Evolutionary conservation across 805 yeast genomes (phyloP), one percentile per base, ranked within the genome.

Genomic region (Danielia oregonensis): DNA sequence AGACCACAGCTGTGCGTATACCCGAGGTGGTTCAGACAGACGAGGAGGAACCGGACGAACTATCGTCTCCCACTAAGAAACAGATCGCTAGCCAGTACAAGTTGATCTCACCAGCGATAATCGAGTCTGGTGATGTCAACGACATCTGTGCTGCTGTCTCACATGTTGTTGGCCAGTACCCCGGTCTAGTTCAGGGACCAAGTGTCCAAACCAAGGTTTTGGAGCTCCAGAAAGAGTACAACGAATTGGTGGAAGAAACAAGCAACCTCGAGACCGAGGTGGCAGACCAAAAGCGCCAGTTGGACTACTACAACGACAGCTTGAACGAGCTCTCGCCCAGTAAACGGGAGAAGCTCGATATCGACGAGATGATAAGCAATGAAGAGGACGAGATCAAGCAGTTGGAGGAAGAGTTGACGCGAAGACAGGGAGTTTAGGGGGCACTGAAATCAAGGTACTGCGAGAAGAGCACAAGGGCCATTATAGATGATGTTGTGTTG

Each of bases 341-440:
- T 16, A 31, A 36, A 18, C 22, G 22, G 9, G 22, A 19, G 9
- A 6, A 9, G 22, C n/a, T n/a, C n/a, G 60, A 61, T 26, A 59
- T 65, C 6, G 63, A 62, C 16, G 71, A 64, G 24, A 42, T 68
- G 33, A 71, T 78, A 2, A 54, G 44, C 4, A 53, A 53, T 24
- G 81, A 74, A 40, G 75, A 70, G 43, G 57, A 51, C 13, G 78
- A 72, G 44, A 68, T 78, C 6, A 52, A 42, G 29, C 51, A 50
- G 14, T 51, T 78, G 24, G 75, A 76, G 37, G 44, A 40, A 13
- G 59, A 67, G 33, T 43, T 74, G 22, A 43, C 26, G 23, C 32
- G 28, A 26, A 26, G 22, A 19, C 22, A 19, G 22, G n/a, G n/a
- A n/a, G n/a, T n/a, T n/a, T n/a, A n/a, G n/a, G n/a, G n/a, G n/a